phyloP scores from a whole-genome alignment of 2,329 filamentous ascomycete genomes.

The Beauveria rudraprayagi region DNA sequence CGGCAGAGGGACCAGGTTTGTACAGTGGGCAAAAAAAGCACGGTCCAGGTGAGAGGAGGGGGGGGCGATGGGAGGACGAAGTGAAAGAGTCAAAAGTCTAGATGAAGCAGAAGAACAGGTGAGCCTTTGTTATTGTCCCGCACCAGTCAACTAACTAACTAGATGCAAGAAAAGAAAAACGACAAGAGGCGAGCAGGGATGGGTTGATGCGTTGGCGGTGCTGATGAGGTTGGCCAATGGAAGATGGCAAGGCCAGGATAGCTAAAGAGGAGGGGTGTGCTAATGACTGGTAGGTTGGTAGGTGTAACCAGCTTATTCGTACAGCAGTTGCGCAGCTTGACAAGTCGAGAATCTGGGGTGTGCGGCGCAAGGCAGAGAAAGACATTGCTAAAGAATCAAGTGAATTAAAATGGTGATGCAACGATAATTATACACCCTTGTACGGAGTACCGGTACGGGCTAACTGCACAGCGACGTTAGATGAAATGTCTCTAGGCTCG shows the following conservation, averaged over 20 bases:
- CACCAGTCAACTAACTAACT: constrained; percentile 9
- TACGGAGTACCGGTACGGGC: too few species aligned
- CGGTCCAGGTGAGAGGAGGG: neutral
- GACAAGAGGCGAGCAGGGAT: neutral
- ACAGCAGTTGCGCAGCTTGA: too few species aligned
- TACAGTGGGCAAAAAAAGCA: neutral
- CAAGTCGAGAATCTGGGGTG: too few species aligned
- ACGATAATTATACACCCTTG: too few species aligned
- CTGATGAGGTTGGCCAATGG: constrained; percentile 29
- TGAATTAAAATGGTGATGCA: too few species aligned
- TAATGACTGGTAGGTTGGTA: too few species aligned
- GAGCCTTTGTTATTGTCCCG: constrained; percentile 26
- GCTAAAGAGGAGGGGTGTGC: neutral
- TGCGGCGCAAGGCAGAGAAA: too few species aligned
- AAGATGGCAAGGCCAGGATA: constrained; percentile 20
- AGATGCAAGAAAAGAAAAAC: neutral
- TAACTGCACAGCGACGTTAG: too few species aligned
- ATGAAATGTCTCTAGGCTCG: too few species aligned
- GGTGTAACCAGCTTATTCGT: too few species aligned
- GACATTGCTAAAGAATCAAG: too few species aligned
- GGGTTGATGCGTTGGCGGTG: constrained; percentile 32
- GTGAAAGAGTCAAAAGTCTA: neutral
- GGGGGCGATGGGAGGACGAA: neutral
- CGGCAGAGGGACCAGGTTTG: neutral
- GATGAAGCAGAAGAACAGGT: constrained; percentile 5